These are phyloP conservation scores for Tylopilus vinaceipallidus DNA, from an alignment of 768 basidiomycete genomes.

Conservation along the genomic window DNA sequence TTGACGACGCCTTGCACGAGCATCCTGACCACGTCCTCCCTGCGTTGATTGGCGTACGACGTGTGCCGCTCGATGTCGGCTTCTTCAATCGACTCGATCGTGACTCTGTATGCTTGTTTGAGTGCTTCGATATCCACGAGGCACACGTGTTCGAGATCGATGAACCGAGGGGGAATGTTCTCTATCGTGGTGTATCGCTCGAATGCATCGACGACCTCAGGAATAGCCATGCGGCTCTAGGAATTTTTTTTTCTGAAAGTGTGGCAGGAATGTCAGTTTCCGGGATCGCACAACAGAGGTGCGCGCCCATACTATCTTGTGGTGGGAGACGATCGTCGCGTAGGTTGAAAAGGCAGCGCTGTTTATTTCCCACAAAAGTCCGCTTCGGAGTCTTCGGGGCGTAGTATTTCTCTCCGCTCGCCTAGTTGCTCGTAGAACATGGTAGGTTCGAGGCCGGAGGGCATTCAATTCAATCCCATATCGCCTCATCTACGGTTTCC, in stretches of 20 bases:
- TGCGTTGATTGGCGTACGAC: conserved; percentile 23
- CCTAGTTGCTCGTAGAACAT: too few relatives aligned
- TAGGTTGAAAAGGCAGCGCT: too few relatives aligned
- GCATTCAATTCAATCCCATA: too few relatives aligned
- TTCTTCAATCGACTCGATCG: conserved; percentile 19
- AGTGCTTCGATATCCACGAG: conserved; percentile 9
- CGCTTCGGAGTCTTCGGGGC: too few relatives aligned
- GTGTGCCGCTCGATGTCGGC: conserved; percentile 21
- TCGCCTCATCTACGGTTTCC: background rate
- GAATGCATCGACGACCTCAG: conserved; percentile 17
- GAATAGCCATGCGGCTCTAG: conserved; percentile 8
- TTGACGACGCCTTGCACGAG: conserved; percentile 24
- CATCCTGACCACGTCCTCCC: conserved; percentile 19
- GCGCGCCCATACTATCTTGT: background rate
- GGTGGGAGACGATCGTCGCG: background rate
- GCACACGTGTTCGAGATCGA: conserved; percentile 15
- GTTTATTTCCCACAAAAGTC: too few relatives aligned
- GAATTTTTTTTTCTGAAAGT: too few relatives aligned
- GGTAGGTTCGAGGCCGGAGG: too few relatives aligned
- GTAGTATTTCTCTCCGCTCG: too few relatives aligned
- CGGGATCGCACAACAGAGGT: too few relatives aligned
- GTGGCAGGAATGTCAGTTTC: too few relatives aligned
- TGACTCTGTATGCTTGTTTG: conserved; percentile 1
- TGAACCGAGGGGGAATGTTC: conserved; percentile 15
- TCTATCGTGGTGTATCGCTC: conserved; percentile 6